Conservation (phyloP, 805 yeast genomes). For the Saccharomyces cerevisiae region DNA sequence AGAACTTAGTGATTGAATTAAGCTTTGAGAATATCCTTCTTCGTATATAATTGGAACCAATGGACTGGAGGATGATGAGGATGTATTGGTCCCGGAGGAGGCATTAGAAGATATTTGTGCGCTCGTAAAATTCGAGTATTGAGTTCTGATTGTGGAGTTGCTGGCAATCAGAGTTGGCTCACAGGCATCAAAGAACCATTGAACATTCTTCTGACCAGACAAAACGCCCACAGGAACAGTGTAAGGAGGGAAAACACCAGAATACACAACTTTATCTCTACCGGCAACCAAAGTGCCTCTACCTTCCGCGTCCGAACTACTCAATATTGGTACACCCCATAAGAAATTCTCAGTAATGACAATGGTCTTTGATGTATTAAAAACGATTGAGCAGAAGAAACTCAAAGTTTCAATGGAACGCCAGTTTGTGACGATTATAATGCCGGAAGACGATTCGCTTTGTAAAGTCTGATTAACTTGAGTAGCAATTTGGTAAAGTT, state of each 20-base stretch:
- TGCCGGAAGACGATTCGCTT: slow-evolving; percentile 10
- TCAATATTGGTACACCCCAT: slow-evolving; percentile 17
- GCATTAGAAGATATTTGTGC: slow-evolving; percentile 4
- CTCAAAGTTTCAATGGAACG: slow-evolving; percentile 22
- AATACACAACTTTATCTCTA: slow-evolving; percentile 18
- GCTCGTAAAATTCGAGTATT: slow-evolving; percentile 18
- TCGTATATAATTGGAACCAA: slow-evolving; percentile 25
- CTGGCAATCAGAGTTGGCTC: slow-evolving; percentile 13
- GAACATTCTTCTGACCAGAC: slow-evolving; percentile 6
- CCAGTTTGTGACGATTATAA: slow-evolving; percentile 20
- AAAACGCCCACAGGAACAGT: slow-evolving; percentile 23
- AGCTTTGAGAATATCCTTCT: slow-evolving; percentile 14
- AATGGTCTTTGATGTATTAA: slow-evolving; percentile 18
- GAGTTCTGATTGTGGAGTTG: slow-evolving; percentile 17
- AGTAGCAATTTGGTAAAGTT: slow-evolving; percentile 14
- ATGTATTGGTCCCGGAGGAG: background rate
- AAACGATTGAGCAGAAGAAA: slow-evolving; percentile 19
- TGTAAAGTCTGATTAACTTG: slow-evolving; percentile 11
- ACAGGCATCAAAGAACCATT: slow-evolving; percentile 22
- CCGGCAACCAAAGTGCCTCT: slow-evolving; percentile 24
- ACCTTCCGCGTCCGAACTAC: slow-evolving; percentile 9
- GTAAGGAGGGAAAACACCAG: slow-evolving; percentile 23
- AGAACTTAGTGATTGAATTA: slow-evolving; percentile 12
- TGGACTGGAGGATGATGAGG: slow-evolving; percentile 4
- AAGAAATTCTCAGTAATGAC: slow-evolving; percentile 15